Base-by-base conservation (phyloP, 495 filamentous ascomycete genomes). In the Penicillium ucsense region DNA sequence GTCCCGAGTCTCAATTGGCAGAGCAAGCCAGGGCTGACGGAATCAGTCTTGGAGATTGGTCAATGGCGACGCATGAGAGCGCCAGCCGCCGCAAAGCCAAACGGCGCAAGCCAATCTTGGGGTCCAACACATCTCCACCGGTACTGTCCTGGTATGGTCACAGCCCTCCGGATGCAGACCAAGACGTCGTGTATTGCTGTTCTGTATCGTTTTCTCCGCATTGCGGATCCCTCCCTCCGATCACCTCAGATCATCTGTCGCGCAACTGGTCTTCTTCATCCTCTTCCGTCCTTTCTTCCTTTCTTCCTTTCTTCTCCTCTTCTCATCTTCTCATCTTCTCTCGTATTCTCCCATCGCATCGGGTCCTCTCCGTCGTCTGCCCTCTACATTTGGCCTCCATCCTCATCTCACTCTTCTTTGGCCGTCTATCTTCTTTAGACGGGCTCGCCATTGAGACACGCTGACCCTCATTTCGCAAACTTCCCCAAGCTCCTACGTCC, bases 161-260 rank as follows among this genome's bases (percentile, higher is more conserved):
- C 33, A 39, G 55, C 34, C 20, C 48, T 43, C 52, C 54, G 49
- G 47, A 48, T 41, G 37, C 31, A 12, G 34, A 32, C 11, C 34
- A 47, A 36, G 46, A 3, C 36, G 37, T 41, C 6, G 31, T n/a
- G 45, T 54, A 48, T 51, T 49, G 35, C 45, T 27, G 61, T 68
- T 59, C 56, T 50, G 44, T 49, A 61, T 39, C 33, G 61, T 62
- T 51, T 61, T 53, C 57, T 55, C 53, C 54, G 56, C 64, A 56
- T 64, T 55, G 58, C 56, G 52, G 56, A 65, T 56, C 57, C 52
- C 60, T 61, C 47, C 41, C 57, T 63, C 50, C 47, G 43, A 60
- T 60, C 54, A 52, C 51, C 50, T 64, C 53, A 56, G 61, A 50
- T 65, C 54, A 34, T 36, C 39, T 52, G 20, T 20, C 20, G 20